Conservation (phyloP, 75 land plant genomes). For the Azolla pinnata region DNA sequence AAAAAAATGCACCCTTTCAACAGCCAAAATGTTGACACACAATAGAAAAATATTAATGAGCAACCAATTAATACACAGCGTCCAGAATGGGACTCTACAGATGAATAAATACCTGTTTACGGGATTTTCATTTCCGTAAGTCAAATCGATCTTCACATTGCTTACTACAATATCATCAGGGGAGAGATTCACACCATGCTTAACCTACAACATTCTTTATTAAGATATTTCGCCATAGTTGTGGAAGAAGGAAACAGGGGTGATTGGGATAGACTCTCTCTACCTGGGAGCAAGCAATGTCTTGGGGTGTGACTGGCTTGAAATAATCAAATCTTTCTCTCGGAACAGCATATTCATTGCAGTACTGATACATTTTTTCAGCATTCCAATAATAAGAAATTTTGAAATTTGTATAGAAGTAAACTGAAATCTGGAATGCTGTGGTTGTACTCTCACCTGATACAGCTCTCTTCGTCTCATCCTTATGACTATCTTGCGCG, state of each 20-base stretch:
- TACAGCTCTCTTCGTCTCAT: slow-evolving; percentile 78
- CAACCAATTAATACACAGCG: neutral
- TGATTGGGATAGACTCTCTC: neutral
- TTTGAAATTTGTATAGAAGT: too few relatives aligned
- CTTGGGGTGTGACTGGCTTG: slow-evolving; percentile 59
- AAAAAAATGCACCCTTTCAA: slow-evolving; percentile 20
- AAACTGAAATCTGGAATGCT: slow-evolving; percentile 1
- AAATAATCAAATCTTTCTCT: slow-evolving; percentile 56
- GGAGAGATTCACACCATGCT: slow-evolving; percentile 29
- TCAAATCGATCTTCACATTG: slow-evolving; percentile 79
- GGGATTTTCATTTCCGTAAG: slow-evolving; percentile 74
- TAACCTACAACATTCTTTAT: too few relatives aligned
- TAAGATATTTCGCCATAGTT: neutral
- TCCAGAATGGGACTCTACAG: too few relatives aligned
- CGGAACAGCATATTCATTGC: slow-evolving; percentile 73
- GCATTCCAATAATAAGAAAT: too few relatives aligned
- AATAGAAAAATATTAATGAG: neutral
- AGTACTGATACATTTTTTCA: slow-evolving; percentile 49
- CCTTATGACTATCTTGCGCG: slow-evolving; percentile 60
- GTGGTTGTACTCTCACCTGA: slow-evolving; percentile 37
- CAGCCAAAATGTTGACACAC: too few relatives aligned
- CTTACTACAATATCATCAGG: slow-evolving; percentile 79
- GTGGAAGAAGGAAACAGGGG: neutral
- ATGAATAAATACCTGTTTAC: slow-evolving; percentile 48
- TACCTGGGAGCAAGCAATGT: slow-evolving; percentile 62